phyloP scores from a whole-genome alignment of 768 basidiomycete genomes.

The Chlorophyllum brunneum region DNA sequence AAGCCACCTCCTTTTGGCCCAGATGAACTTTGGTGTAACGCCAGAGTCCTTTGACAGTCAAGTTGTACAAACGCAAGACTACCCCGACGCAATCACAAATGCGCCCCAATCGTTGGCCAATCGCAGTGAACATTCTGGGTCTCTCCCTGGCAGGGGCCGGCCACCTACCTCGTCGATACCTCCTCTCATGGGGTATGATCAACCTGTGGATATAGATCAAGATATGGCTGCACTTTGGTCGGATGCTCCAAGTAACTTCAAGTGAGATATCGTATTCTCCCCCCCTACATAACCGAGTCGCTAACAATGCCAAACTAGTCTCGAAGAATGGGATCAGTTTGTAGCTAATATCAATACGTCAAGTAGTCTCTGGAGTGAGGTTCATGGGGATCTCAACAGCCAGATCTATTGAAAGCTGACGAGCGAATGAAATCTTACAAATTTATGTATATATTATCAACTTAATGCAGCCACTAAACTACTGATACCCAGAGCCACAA shows the following conservation, averaged over 20 bases:
- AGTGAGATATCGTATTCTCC: constrained; percentile 32
- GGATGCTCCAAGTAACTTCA: constrained; percentile 22
- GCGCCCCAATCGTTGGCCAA: too few relatives aligned
- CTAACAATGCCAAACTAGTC: constrained; percentile 13
- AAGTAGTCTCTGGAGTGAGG: not conserved
- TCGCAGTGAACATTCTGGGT: too few relatives aligned
- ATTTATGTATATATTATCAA: not conserved
- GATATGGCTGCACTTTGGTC: not conserved
- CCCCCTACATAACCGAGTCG: not conserved
- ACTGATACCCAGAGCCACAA: not conserved
- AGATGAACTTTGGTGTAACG: not conserved
- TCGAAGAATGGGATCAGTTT: constrained; percentile 22
- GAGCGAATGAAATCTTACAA: not conserved
- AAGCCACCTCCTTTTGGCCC: not conserved
- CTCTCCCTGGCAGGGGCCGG: too few relatives aligned
- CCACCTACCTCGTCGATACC: not conserved
- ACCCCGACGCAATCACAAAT: too few relatives aligned
- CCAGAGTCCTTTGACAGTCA: too few relatives aligned
- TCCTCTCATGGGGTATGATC: not conserved
- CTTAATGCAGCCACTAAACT: not conserved
- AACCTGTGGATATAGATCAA: not conserved
- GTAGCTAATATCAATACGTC: constrained; percentile 14
- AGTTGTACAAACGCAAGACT: not conserved
- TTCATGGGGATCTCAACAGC: not conserved
- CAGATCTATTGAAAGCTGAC: not conserved